phyloP scores from a whole-genome alignment of 2,329 filamentous ascomycete genomes.

The Fusarium sp. region DNA sequence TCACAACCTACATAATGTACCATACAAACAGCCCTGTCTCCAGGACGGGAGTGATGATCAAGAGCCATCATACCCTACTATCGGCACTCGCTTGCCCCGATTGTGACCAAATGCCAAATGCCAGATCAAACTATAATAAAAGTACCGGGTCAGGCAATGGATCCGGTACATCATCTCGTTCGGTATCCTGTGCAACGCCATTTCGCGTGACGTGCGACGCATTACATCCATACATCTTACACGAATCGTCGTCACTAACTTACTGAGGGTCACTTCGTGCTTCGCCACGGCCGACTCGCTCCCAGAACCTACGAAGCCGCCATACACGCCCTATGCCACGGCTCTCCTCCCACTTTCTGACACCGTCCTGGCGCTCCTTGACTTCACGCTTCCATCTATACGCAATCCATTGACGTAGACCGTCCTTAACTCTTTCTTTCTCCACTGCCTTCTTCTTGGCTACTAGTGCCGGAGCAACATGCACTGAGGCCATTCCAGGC shows the following conservation, averaged over 20 bases:
- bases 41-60: constrained; percentile 8
- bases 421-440: constrained; percentile 75
- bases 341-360: constrained; percentile 63
- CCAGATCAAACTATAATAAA: constrained; percentile 1
- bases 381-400: constrained; percentile 68
- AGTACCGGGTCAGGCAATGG: not conserved
- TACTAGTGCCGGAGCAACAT: constrained; percentile 71
- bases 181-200: not conserved
- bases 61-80: not conserved
- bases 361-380: constrained; percentile 61
- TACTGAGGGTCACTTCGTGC: constrained; percentile 32
- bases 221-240: constrained; percentile 7
- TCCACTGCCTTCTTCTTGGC: constrained; percentile 73
- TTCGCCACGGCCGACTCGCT: constrained; percentile 65
- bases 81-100: not conserved
- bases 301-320: constrained; percentile 75
- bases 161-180: not conserved
- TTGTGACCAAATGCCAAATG: constrained; percentile 19
- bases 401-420: constrained; percentile 73
- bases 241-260: constrained; percentile 25
- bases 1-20: constrained; percentile 47
- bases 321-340: constrained; percentile 69
- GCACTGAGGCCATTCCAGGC: constrained; percentile 56
- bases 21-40: constrained; percentile 39
- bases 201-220: not conserved